Base-by-base conservation (phyloP, 371 early-diverging fungal species). In the Chytridiales sp. region DNA sequence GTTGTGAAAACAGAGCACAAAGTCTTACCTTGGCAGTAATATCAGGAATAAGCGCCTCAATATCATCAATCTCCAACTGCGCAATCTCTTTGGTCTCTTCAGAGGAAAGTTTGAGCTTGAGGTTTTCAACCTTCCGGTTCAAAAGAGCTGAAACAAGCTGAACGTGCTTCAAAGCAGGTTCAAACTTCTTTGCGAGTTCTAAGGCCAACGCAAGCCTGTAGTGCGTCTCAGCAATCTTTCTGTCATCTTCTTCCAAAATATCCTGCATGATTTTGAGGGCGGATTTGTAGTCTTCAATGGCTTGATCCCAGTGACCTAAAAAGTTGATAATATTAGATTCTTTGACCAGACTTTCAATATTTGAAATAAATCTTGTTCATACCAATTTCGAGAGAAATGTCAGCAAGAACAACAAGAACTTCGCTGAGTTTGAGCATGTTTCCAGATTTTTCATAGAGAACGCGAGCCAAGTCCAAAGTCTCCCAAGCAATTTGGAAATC, bases 401-500 rank as follows among this genome's bases (percentile, higher is more conserved):
- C 95, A 6, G 69, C 73, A 26, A 72, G 55, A 3, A 54, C 48
- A 21, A 69, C 24, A 26, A 66, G 46, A 17, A 69, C 64, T 11
- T 69, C 80, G 1, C 85, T 76, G 38, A 87, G 80, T 26, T 79
- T 32, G 31, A 27, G 27, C 22, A 46, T 51, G n/a, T n/a, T n/a
- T 11, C 67, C 84, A 17, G 72, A 68, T 40, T 87, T 81, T 48
- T 83, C 78, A 58, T 87, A 91, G 9, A 92, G 87, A 8, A 92
- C 78, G 19, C 94, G 87, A 13, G 93, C 92, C 19, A 91, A 66
- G 61, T 93, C 93, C 46, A 95, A 75, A 30, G 87, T 83, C 57
- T 92, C 87, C 91, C 91, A 94, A 1, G 95, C 95, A 1, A 87
- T 75, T n/a, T 84, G 86, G 54, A 95, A 89, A 56, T 92, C 93